These are phyloP conservation scores for Aspergillus sp. DNA, from an alignment of 2,329 filamentous ascomycete species.

Conservation along the genomic window DNA sequence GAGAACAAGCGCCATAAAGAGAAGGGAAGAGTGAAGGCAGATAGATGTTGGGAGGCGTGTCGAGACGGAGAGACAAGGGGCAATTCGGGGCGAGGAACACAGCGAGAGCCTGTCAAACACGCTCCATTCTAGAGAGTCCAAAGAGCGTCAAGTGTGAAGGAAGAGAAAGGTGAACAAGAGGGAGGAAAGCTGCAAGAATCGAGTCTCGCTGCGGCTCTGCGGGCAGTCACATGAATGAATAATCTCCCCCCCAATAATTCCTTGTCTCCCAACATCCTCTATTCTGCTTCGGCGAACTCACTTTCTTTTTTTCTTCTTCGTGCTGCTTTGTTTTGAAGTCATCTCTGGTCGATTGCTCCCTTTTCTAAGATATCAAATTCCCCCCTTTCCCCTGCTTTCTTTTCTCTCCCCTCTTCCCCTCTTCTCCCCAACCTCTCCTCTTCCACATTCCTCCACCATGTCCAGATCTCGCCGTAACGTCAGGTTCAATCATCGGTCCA, in stretches of 20 bases:
- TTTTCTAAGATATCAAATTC: background rate
- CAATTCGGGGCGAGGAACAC: too few species aligned
- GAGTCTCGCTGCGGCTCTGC: conserved; percentile 2
- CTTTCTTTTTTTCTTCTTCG: conserved; percentile 4
- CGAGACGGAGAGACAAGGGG: too few species aligned
- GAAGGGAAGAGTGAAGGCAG: background rate
- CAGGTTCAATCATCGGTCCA: conserved; percentile 49
- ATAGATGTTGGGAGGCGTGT: background rate
- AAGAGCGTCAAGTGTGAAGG: background rate
- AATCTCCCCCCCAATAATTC: background rate
- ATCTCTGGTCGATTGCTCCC: conserved; percentile 25
- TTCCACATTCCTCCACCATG: conserved; percentile 30
- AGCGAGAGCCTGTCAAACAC: too few species aligned
- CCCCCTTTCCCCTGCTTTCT: background rate
- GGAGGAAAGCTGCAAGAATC: background rate
- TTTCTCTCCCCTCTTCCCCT: conserved; percentile 5
- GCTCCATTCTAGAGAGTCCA: too few species aligned
- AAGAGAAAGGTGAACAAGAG: conserved; percentile 15
- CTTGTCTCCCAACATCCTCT: conserved; percentile 1
- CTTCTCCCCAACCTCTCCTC: background rate
- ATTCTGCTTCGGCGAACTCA: too few species aligned
- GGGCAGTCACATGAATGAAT: conserved; percentile 1
- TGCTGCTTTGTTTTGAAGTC: conserved; percentile 21
- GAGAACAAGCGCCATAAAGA: background rate
- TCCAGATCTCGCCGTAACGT: conserved; percentile 51